These are phyloP conservation scores for Mycosphaerella arachidis DNA, from an alignment of 2,329 filamentous ascomycete species.

Conservation along the genomic window DNA sequence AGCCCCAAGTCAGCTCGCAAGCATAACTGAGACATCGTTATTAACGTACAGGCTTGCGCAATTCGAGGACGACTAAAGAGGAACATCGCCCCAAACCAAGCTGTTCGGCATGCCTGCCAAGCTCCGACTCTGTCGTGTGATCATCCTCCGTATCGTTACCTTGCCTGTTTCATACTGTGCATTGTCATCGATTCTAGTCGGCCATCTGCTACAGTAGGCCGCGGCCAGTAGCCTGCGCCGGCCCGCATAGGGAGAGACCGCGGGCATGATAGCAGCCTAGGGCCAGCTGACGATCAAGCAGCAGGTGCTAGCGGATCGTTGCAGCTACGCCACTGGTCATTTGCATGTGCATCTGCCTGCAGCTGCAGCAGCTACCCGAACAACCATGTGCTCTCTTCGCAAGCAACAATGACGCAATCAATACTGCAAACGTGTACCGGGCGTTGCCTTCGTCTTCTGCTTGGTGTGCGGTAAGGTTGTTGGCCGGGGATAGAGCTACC, in stretches of 20 bases:
- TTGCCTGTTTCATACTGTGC: conserved; percentile 16
- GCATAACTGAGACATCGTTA: conserved; percentile 11
- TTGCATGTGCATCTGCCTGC: conserved; percentile 13
- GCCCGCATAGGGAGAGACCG: conserved; percentile 12
- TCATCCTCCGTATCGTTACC: conserved; percentile 9
- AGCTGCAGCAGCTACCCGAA: conserved; percentile 16
- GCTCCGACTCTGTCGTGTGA: conserved; percentile 18
- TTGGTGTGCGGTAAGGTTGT: conserved; percentile 4
- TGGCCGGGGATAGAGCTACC: conserved; percentile 16
- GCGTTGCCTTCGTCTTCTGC: conserved; percentile 2
- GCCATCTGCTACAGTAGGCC: conserved; percentile 5
- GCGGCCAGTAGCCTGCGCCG: conserved; percentile 12
- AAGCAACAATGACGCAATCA: conserved; percentile 14
- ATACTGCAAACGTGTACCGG: conserved; percentile 11
- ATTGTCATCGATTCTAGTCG: conserved; percentile 13
- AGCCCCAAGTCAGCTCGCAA: conserved; percentile 8
- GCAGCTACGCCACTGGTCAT: conserved; percentile 10
- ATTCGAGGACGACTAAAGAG: conserved; percentile 2
- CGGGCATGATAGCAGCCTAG: conserved; percentile 7
- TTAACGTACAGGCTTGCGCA: conserved; percentile 11
- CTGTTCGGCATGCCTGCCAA: conserved; percentile 14
- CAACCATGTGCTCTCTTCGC: conserved; percentile 15
- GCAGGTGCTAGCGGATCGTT: conserved; percentile 13
- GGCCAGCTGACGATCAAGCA: conserved; percentile 16
- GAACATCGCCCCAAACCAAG: conserved; percentile 3